A percentile compares a stretch with the other conserved stretches of the same genome.
Evolutionary conservation across 768 basidiomycete genomes (phyloP).

Genomic region (Tricholoma flavovirens): DNA sequence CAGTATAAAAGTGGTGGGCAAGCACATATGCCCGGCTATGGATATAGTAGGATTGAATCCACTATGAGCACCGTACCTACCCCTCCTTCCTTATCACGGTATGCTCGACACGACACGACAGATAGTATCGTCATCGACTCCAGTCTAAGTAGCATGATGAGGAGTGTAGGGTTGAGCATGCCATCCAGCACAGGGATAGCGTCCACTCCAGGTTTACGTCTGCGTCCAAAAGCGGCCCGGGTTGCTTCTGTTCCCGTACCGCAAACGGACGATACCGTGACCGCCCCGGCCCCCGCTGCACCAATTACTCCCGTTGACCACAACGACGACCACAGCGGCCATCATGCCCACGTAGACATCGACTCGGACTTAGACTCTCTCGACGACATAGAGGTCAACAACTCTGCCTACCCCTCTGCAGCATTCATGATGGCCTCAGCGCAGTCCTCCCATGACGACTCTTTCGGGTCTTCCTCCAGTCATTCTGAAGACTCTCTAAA

Average conservation of each 20-base stretch:
- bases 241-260: background rate
- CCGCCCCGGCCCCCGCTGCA: background rate
- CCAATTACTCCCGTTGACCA: slow-evolving; percentile 8
- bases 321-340: background rate
- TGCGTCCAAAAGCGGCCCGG: slow-evolving; percentile 22
- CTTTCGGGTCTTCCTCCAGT: slow-evolving; percentile 47
- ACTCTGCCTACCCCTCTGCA: slow-evolving; percentile 60
- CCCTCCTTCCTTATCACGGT: slow-evolving; percentile 68
- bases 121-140: slow-evolving; percentile 46
- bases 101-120: slow-evolving; percentile 43
- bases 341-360: slow-evolving; percentile 26
- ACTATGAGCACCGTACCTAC: slow-evolving; percentile 66
- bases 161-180: slow-evolving; percentile 47
- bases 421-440: slow-evolving; percentile 62
- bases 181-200: slow-evolving; percentile 22
- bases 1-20: slow-evolving; percentile 33
- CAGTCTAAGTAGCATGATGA: slow-evolving; percentile 68
- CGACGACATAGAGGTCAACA: slow-evolving; percentile 51
- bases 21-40: slow-evolving; percentile 16
- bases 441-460: slow-evolving; percentile 35
- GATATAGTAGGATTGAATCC: slow-evolving; percentile 40
- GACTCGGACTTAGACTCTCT: slow-evolving; percentile 50
- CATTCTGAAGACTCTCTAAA: slow-evolving; percentile 53
- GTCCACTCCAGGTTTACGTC: slow-evolving; percentile 23
- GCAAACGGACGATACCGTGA: background rate